Base-by-base conservation (phyloP, 805 yeast species). In the Metschnikowia colocasiae region DNA sequence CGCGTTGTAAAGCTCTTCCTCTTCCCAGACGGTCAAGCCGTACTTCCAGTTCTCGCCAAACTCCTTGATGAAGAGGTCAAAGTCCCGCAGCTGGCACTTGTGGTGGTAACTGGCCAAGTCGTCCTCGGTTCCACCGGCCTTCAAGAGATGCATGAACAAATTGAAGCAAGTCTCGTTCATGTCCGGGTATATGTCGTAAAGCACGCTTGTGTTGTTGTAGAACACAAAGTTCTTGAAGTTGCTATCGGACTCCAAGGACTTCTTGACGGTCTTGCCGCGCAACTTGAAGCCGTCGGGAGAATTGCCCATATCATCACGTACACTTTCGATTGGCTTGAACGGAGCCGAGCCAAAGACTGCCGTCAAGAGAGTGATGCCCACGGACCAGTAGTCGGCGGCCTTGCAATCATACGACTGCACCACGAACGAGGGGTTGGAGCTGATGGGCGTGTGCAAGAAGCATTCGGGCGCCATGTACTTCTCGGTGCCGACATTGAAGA, bases 391-490 rank as follows among this genome's bases (percentile, higher is more conserved):
- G 63, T 79, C 83, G n/a, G 79, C 74, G 38, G 60, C 64, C 47
- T 63, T 65, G 27, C 79, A 64, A 56, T 76, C 76, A 51, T 76
- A 75, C 9, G 48, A 31, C 50, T 57, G 44, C 12, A 43, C 39
- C 10, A 41, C 45, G 18, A 26, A 20, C 19, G 39, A 43, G 10
- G 51, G 34, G 19, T 40, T 35, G 33, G 47, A 29, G 34, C 34
- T 41, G 31, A 40, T 33, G 12, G 53, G 55, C 42, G 49, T 52
- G 41, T 45, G 58, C 29, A 49, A 29, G 45, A 68, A 64, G 33
- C 71, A 67, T 57, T 79, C 83, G 1, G 83, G 83, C 0, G 83
- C 78, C 81, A 79, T 77, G 57, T 78, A 79, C 53, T 76, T 75
- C 54, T 79, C 82, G n/a, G 82, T 78, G 31, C 83, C 83, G 32